phyloP scores from a whole-genome alignment of 805 yeast genomes.

The Millerozyma miso region DNA sequence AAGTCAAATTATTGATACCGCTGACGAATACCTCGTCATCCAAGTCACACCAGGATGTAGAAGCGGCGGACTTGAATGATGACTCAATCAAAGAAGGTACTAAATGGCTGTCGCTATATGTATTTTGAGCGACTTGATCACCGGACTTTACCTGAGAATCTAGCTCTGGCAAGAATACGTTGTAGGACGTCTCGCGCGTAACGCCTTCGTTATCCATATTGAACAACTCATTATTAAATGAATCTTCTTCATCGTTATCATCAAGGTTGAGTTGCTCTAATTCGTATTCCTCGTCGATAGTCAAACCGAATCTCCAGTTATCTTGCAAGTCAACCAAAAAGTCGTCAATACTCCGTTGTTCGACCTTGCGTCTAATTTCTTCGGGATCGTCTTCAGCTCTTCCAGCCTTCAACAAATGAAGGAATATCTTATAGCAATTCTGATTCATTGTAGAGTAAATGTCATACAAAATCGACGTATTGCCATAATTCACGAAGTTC shows the following conservation, averaged over 20 bases:
- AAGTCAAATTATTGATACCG: conserved; percentile 1
- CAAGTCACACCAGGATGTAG: conserved; percentile 32
- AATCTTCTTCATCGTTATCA: conserved; percentile 8
- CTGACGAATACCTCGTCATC: conserved; percentile 20
- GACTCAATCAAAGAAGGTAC: conserved; percentile 30
- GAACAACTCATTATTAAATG: conserved; percentile 26
- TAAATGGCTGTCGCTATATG: conserved; percentile 2
- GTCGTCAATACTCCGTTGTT: conserved; percentile 30
- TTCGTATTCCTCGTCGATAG: conserved; percentile 43
- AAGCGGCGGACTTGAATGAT: conserved; percentile 20
- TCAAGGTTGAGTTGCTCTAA: conserved; percentile 9
- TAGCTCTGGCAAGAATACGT: not conserved
- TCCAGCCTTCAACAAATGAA: conserved; percentile 35
- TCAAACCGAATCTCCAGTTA: conserved; percentile 38
- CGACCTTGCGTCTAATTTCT: conserved; percentile 18
- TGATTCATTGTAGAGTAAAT: conserved; percentile 45
- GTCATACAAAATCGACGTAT: conserved; percentile 42
- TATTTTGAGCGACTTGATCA: conserved; percentile 4
- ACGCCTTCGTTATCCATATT: conserved; percentile 28
- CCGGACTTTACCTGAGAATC: conserved; percentile 1
- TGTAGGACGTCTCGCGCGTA: conserved; percentile 3
- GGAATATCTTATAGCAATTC: conserved; percentile 39
- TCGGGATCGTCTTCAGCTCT: conserved; percentile 30
- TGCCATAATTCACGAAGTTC: conserved; percentile 34
- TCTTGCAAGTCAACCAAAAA: conserved; percentile 28